Base-by-base conservation (phyloP, 2,329 filamentous ascomycete genomes). In the Cladosporium velox region DNA sequence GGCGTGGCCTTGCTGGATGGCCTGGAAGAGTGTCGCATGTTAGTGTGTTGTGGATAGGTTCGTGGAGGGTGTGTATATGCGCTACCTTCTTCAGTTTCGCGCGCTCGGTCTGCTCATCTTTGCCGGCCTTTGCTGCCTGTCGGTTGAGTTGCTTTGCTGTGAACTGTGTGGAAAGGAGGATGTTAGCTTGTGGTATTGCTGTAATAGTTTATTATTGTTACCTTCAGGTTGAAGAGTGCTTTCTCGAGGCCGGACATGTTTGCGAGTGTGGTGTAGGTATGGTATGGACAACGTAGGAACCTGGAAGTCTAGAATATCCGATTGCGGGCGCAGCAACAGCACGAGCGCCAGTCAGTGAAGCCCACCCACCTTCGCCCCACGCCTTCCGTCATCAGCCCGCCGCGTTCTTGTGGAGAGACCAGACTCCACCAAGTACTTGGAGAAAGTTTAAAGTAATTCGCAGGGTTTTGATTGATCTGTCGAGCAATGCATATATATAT, bases 71-170 rank as follows among this genome's bases (percentile, higher is more conserved):
- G 18, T 6, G 10, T 44, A 5, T 30, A 26, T 38, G 8, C 47
- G 54, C 65, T 30, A 85, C 84, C 80, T 88, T 88, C 77, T 88
- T 87, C 65, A 88, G 76, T 75, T 87, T 88, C 66, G 84, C 80
- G 74, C 87, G 86, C 79, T 88, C 86, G 1, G 82, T 78, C 69
- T 83, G 83, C 73, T 88, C 86, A 74, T 87, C 86, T 73, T 88
- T 87, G 66, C 82, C 83, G 32, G 86, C 86, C 76, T 87, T 88
- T 59, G 83, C 82, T 21, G 86, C 84, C 80, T 88, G 86, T 69
- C 86, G 79, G 73, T 87, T 87, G 64, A 88, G 82, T 78, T 87
- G 85, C 76, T 88, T 88, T 61, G 85, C 83, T 38, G 86, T 88
- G 79, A 88, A 87, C 85, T 86, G 71, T 35, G 47, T 12, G 26